Conservation (phyloP, 2,329 filamentous ascomycete genomes). For the Pseudogymnoascus sp. region DNA sequence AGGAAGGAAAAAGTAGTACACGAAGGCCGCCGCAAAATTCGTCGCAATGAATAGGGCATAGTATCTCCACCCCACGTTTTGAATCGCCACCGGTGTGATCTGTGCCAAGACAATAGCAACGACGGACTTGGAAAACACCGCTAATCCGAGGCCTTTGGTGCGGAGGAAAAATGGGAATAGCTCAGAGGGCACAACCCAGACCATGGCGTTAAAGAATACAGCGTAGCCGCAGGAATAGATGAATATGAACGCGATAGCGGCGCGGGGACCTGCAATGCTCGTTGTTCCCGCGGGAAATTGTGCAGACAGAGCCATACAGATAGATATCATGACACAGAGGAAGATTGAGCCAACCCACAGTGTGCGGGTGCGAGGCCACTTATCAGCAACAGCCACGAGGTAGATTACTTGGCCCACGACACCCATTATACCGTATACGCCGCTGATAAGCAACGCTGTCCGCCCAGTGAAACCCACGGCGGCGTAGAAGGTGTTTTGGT, state of each 20-base stretch:
- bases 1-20: constrained; percentile 43
- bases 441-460: constrained; percentile 28
- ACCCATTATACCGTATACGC: constrained; percentile 31
- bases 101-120: constrained; percentile 25
- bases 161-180: constrained; percentile 28
- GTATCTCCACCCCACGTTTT: constrained; percentile 31
- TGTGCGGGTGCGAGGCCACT: constrained; percentile 27
- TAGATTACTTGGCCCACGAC: constrained; percentile 29
- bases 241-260: constrained; percentile 31
- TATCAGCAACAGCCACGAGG: constrained; percentile 27
- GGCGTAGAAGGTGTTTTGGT: constrained; percentile 30
- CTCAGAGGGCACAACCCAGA: constrained; percentile 29
- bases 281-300: constrained; percentile 14
- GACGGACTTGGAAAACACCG: constrained; percentile 25
- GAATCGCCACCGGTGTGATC: constrained; percentile 30
- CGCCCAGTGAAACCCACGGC: constrained; percentile 28
- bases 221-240: constrained; percentile 30
- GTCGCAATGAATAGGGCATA: constrained; percentile 32
- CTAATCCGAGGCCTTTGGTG: constrained; percentile 26
- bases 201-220: constrained; percentile 31
- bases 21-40: constrained; percentile 23
- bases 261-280: constrained; percentile 21
- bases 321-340: constrained; percentile 15
- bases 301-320: constrained; percentile 21
- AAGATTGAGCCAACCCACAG: constrained; percentile 20